Evolutionary conservation across 768 basidiomycete genomes (phyloP).

Genomic region (Leccinum broughii): DNA sequence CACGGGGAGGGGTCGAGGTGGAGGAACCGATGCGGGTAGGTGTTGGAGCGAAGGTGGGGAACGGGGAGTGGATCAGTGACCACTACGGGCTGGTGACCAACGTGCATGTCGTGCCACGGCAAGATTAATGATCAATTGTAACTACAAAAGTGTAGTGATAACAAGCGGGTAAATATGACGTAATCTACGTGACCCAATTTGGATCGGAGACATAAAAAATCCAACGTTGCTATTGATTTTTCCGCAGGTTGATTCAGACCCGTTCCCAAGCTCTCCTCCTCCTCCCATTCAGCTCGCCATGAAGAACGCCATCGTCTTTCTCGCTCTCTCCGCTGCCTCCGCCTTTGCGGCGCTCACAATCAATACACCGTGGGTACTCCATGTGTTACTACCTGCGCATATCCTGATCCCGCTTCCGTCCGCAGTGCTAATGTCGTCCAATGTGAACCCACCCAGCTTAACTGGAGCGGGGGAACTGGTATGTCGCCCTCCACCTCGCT

Average conservation of each 20-base stretch:
- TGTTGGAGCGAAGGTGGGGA: slow-evolving; percentile 45
- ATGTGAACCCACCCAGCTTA: slow-evolving; percentile 57
- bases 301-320: slow-evolving; percentile 43
- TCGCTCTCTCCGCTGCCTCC: slow-evolving; percentile 43
- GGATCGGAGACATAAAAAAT: slow-evolving; percentile 37
- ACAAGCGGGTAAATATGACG: slow-evolving; percentile 14
- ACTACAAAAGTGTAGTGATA: slow-evolving; percentile 11
- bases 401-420: slow-evolving; percentile 7
- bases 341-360: slow-evolving; percentile 50
- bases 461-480: slow-evolving; percentile 61
- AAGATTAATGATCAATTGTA: slow-evolving; percentile 12
- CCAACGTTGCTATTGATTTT: slow-evolving; percentile 17
- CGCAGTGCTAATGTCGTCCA: slow-evolving; percentile 47
- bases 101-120: slow-evolving; percentile 28
- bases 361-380: slow-evolving; percentile 68
- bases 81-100: slow-evolving; percentile 60
- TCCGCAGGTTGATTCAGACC: slow-evolving; percentile 14
- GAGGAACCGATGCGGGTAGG: slow-evolving; percentile 58
- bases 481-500: slow-evolving; percentile 25
- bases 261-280: slow-evolving; percentile 13
- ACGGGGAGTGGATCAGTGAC: slow-evolving; percentile 60
- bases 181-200: slow-evolving; percentile 19
- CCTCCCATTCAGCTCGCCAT: slow-evolving; percentile 36
- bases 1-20: slow-evolving; percentile 49
- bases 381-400: not conserved